A percentile compares a stretch with the other conserved stretches of the same genome.
Conservation (phyloP, 2,329 filamentous ascomycete genomes). For the Verticillium dahliae region DNA sequence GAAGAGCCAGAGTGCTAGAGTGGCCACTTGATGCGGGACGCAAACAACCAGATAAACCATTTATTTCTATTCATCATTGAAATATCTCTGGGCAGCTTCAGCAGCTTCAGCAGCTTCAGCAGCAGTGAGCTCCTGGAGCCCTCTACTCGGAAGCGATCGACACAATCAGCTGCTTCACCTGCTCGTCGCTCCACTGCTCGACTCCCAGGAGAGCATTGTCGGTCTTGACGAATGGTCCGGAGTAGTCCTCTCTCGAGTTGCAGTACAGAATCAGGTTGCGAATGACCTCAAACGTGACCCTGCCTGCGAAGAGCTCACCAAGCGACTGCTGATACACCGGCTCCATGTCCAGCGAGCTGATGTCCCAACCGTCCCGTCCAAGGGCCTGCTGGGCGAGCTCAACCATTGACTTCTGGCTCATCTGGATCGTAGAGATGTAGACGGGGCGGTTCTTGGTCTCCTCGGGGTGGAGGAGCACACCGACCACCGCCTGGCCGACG, state of each 20-base stretch:
- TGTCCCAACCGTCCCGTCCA: slow-evolving; percentile 12
- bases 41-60: no score
- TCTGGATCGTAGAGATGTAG: slow-evolving; percentile 13
- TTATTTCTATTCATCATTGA: no score
- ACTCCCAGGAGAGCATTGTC: slow-evolving; percentile 16
- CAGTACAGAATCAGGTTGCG: slow-evolving; percentile 12
- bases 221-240: slow-evolving; percentile 8
- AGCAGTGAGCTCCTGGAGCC: no score
- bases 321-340: slow-evolving; percentile 12
- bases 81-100: no score
- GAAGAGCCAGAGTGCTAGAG: no score
- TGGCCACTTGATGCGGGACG: no score
- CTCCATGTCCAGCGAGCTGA: slow-evolving; percentile 9
- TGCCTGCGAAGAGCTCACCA: slow-evolving; percentile 12
- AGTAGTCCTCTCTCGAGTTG: slow-evolving; percentile 10
- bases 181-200: slow-evolving; percentile 12
- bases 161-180: slow-evolving; percentile 13
- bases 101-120: no score
- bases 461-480: slow-evolving; percentile 16
- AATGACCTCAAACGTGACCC: slow-evolving; percentile 10
- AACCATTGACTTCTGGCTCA: slow-evolving; percentile 17
- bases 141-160: slow-evolving; percentile 5
- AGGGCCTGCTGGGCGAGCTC: slow-evolving; percentile 12
- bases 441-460: slow-evolving; percentile 20
- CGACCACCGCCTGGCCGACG: slow-evolving; percentile 18